Base-by-base conservation (phyloP, 2,329 filamentous ascomycete species). In the Colletotrichum orbiculare region DNA sequence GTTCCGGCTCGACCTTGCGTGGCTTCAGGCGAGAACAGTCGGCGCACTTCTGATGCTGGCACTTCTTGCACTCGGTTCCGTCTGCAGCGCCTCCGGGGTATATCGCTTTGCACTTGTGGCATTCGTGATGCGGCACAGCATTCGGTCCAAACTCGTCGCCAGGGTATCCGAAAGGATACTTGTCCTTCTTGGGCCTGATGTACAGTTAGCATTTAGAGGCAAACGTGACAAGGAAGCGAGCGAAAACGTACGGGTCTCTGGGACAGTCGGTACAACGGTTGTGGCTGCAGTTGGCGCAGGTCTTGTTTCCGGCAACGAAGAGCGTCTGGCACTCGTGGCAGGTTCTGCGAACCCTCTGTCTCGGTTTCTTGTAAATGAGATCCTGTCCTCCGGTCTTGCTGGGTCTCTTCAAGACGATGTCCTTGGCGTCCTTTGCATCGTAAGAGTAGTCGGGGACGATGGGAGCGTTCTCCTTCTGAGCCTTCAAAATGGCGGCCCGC, bases 181-280 rank as follows among this genome's bases (percentile, higher is more conserved):
- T 91, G 71, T 86, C 83, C 72, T 85, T 87, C 78, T 91, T 91
- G 66, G 88, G 81, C 53, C 87, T 90, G 71, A 33, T 9, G 33
- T 34, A 37, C 15, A 15, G 56, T 69, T 64, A 68, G 67, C 48
- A 45, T 39, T 43, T 6, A 45, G 11, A 5, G 5, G 17, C 17
- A 13, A 25, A 17, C 17, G 34, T 43, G 3, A 38, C 7, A 63
- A 11, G 34, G 25, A 10, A 46, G 11, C 15, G 39, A 17, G 34
- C 39, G 37, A 10, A 13, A 57, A 88, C 91, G 76, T 86, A 93
- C 85, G 93, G 93, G 72, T 93, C 89, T 71, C 93, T 84, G 35
- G 92, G 92, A 75, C 93, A 96, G 73, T 90, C 90, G 43, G 88
- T 92, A 81, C 93, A 97, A 58, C 92, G 89, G 55, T 84, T 76